phyloP scores from a whole-genome alignment of 495 filamentous ascomycete genomes.

The Mytilinidion resinicola region DNA sequence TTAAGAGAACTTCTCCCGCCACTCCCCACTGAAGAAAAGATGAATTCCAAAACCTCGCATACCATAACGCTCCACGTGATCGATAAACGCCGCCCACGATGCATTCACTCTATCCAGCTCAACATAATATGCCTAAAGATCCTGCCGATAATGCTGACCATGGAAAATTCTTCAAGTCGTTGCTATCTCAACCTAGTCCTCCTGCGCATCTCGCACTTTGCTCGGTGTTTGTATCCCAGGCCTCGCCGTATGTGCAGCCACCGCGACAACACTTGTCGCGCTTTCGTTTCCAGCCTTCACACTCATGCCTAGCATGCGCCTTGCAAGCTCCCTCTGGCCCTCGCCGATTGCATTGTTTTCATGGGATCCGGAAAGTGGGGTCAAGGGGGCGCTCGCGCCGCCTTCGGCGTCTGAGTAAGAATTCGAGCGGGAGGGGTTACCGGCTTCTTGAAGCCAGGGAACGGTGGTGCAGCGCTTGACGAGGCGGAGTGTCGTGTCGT shows the following conservation, averaged over 20 bases:
- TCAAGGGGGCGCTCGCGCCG: constrained; percentile 3
- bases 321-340: constrained; percentile 25
- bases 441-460: constrained; percentile 58
- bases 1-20: too few relatives aligned
- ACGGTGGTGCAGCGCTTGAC: constrained; percentile 75
- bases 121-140: too few relatives aligned
- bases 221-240: constrained; percentile 82
- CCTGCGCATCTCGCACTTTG: constrained; percentile 37
- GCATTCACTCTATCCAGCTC: too few relatives aligned
- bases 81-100: too few relatives aligned
- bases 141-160: too few relatives aligned
- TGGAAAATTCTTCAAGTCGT: too few relatives aligned
- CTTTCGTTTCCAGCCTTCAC: constrained; percentile 27
- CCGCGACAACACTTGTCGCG: constrained; percentile 52
- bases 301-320: constrained; percentile 33
- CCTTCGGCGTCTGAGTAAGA: constrained; percentile 12
- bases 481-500: constrained; percentile 81
- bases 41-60: too few relatives aligned
- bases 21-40: too few relatives aligned
- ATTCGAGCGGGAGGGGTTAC: neutral
- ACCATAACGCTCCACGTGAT: too few relatives aligned
- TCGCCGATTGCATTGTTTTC: constrained; percentile 6
- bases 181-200: too few relatives aligned
- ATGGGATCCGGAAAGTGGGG: constrained; percentile 1
- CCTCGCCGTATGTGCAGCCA: constrained; percentile 74